These are phyloP conservation scores for Myriosclerotinia duriaeana DNA, from an alignment of 2,329 filamentous ascomycete species.

Conservation along the genomic window DNA sequence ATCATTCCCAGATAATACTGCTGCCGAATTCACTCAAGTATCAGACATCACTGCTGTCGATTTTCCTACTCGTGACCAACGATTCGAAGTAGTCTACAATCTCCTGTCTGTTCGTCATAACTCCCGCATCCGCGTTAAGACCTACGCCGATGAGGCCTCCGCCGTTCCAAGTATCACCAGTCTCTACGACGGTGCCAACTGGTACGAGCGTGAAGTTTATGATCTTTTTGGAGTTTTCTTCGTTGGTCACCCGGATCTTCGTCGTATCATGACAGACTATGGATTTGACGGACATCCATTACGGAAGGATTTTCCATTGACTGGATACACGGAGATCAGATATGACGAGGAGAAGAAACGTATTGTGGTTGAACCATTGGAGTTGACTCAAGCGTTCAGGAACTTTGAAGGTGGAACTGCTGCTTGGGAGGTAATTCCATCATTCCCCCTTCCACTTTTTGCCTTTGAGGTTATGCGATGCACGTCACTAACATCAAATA, in stretches of 20 bases:
- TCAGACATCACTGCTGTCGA: constrained; percentile 92
- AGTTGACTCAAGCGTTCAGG: constrained; percentile 96
- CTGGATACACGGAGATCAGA: constrained; percentile 95
- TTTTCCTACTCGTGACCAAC: constrained; percentile 90
- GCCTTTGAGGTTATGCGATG: constrained; percentile 33
- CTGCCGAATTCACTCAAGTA: constrained; percentile 93
- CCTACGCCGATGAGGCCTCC: constrained; percentile 93
- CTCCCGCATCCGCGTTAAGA: constrained; percentile 95
- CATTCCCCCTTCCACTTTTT: background rate
- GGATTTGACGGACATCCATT: constrained; percentile 97
- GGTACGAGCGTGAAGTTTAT: constrained; percentile 98
- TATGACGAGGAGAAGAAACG: constrained; percentile 99
- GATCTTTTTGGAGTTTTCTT: constrained; percentile 98
- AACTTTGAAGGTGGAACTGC: constrained; percentile 92
- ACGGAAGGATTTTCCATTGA: constrained; percentile 96
- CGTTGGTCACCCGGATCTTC: constrained; percentile 87
- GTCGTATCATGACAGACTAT: constrained; percentile 99
- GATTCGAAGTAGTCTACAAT: constrained; percentile 98
- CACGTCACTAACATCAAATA: constrained; percentile 47
- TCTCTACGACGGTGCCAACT: constrained; percentile 93
- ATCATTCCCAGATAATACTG: constrained; percentile 71
- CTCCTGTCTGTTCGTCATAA: constrained; percentile 94
- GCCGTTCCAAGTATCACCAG: constrained; percentile 85
- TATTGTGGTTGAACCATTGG: constrained; percentile 94
- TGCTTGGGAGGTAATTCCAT: constrained; percentile 64